These are phyloP conservation scores for Microdochium nivale DNA, from an alignment of 2,329 filamentous ascomycete species.

Conservation along the genomic window DNA sequence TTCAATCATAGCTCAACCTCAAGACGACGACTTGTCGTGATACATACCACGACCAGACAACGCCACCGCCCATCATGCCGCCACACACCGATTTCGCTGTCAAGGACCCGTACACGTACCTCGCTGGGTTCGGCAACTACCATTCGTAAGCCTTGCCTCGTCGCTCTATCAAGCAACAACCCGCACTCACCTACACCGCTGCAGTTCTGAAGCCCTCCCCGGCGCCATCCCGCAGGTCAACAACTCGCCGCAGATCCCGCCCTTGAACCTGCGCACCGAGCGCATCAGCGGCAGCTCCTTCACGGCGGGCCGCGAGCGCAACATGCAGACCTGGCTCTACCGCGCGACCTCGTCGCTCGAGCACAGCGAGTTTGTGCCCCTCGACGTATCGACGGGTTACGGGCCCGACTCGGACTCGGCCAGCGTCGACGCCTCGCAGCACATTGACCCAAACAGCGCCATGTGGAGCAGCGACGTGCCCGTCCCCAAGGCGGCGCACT, in stretches of 20 bases:
- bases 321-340: conserved; percentile 67
- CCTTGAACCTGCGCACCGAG: conserved; percentile 74
- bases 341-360: conserved; percentile 57
- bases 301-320: conserved; percentile 59
- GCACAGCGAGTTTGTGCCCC: conserved; percentile 45
- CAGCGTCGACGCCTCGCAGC: conserved; percentile 35
- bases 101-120: conserved; percentile 8
- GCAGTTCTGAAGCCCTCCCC: conserved; percentile 66
- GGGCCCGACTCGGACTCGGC: conserved; percentile 12
- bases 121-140: conserved; percentile 9
- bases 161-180: not conserved
- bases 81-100: conserved; percentile 6
- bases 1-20: too few species aligned
- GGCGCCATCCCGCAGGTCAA: conserved; percentile 66
- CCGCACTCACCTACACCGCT: not conserved
- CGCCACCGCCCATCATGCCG: conserved; percentile 3
- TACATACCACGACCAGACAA: not conserved
- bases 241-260: conserved; percentile 76
- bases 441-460: conserved; percentile 72
- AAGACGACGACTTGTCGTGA: not conserved
- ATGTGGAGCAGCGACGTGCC: conserved; percentile 76
- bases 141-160: conserved; percentile 4
- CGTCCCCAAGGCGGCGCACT: conserved; percentile 46
- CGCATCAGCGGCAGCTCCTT: conserved; percentile 67
- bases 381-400: conserved; percentile 24